These are phyloP conservation scores for Clarireedia monteithiana DNA, from an alignment of 2,329 filamentous ascomycete genomes.

Conservation along the genomic window DNA sequence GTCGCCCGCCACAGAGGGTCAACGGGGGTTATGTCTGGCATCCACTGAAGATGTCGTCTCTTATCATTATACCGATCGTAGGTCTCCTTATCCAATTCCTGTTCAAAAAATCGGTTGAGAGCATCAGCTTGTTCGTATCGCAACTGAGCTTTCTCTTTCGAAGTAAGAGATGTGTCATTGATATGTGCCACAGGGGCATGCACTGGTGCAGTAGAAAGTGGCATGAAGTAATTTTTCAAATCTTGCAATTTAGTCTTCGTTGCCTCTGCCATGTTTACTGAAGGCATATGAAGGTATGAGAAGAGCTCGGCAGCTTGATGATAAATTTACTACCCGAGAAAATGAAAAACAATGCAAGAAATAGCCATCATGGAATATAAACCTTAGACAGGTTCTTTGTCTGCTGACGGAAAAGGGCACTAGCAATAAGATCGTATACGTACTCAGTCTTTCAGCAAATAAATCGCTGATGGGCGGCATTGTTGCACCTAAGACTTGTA, in stretches of 20 bases:
- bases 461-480: too few species aligned
- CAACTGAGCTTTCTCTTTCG: not conserved
- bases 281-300: not conserved
- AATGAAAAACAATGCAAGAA: too few species aligned
- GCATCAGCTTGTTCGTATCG: constrained; percentile 3
- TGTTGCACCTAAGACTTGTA: too few species aligned
- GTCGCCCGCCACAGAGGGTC: not conserved
- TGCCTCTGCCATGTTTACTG: not conserved
- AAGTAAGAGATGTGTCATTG: not conserved
- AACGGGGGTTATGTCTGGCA: not conserved
- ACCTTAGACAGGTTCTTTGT: not conserved
- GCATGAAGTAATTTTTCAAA: not conserved
- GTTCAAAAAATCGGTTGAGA: constrained; percentile 7
- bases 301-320: not conserved
- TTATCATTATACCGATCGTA: not conserved
- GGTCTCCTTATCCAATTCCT: constrained; percentile 4
- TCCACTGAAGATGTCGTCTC: constrained; percentile 2
- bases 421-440: too few species aligned
- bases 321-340: not conserved
- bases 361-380: not conserved
- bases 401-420: too few species aligned
- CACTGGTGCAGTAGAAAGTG: not conserved
- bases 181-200: not conserved
- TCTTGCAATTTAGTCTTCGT: not conserved
- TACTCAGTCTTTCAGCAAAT: too few species aligned